Conservation (phyloP, 441 rosid species). For the Adansonia gregorii region DNA sequence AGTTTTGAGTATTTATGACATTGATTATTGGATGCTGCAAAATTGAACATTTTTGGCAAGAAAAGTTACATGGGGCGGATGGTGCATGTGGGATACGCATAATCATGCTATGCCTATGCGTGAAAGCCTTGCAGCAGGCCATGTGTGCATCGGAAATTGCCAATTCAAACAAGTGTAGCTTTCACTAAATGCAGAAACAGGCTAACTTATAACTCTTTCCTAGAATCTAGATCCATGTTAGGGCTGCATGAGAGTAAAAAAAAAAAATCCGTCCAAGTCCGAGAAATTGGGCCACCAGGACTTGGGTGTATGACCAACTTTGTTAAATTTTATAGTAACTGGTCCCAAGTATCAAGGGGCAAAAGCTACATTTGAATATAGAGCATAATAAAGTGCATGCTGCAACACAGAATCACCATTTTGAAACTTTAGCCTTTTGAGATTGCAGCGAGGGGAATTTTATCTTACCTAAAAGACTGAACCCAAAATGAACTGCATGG, state of each 20-base stretch:
- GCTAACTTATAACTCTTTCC: neutral
- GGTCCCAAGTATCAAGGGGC: neutral
- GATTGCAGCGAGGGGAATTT: neutral
- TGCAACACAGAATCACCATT: neutral
- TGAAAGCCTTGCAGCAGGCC: neutral
- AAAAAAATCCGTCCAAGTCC: neutral
- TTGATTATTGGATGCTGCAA: neutral
- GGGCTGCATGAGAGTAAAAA: neutral
- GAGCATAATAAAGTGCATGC: neutral
- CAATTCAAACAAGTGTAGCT: neutral
- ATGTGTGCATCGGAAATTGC: neutral
- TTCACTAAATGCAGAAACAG: neutral
- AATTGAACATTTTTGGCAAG: neutral
- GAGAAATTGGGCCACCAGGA: neutral
- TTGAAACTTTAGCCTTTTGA: neutral
- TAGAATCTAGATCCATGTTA: neutral
- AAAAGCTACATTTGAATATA: constrained; percentile 1
- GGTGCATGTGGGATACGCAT: neutral
- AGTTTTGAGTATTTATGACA: neutral
- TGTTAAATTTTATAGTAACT: neutral
- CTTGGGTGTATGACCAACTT: neutral
- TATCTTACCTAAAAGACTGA: constrained; percentile 7
- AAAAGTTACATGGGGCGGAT: neutral
- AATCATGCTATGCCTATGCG: neutral
- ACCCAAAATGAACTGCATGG: constrained; percentile 5